Percentiles rank a stretch among this genome's conserved stretches.
Conservation (phyloP, 1,139 yeast species). For the Pichia sorboxylosa region DNA sequence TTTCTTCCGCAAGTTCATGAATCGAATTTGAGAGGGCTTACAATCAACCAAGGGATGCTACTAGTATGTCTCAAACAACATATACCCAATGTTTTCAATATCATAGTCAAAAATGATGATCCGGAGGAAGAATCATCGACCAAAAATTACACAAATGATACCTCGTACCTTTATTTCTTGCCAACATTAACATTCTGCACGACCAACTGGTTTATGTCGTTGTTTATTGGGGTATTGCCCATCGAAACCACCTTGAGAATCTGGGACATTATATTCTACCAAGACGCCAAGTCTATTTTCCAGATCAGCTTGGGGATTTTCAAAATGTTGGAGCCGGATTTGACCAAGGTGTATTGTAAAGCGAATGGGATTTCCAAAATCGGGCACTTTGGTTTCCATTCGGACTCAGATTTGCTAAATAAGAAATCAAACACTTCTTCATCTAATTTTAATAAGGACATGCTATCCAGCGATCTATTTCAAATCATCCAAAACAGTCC, state of each 20-base stretch:
- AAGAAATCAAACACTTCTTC: slow-evolving; percentile 2
- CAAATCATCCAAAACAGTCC: slow-evolving; percentile 82
- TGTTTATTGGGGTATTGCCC: slow-evolving; percentile 79
- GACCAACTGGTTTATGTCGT: slow-evolving; percentile 96
- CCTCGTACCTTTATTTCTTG: slow-evolving; percentile 46
- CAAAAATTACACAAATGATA: slow-evolving; percentile 7
- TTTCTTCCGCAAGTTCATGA: slow-evolving; percentile 90
- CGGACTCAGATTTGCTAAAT: slow-evolving; percentile 5
- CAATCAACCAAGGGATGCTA: slow-evolving; percentile 87
- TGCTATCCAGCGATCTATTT: slow-evolving; percentile 46
- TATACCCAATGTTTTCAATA: slow-evolving; percentile 69
- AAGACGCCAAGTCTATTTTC: slow-evolving; percentile 79
- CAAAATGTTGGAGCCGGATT: slow-evolving; percentile 60
- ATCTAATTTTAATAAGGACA: slow-evolving; percentile 14
- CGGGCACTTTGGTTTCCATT: slow-evolving; percentile 4
- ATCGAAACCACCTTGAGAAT: slow-evolving; percentile 77
- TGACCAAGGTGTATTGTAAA: slow-evolving; percentile 24
- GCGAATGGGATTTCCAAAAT: slow-evolving; percentile 6
- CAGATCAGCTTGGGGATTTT: slow-evolving; percentile 76
- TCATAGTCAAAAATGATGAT: slow-evolving; percentile 23
- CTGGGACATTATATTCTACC: slow-evolving; percentile 93
- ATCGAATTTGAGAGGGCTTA: slow-evolving; percentile 83
- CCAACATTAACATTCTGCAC: slow-evolving; percentile 92
- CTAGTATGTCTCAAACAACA: slow-evolving; percentile 80
- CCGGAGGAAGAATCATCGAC: slow-evolving; percentile 2